A percentile compares a stretch with the other conserved stretches of the same genome.
phyloP scores from a whole-genome alignment of 768 basidiomycete species.

The Kwoniella mangroviensis region DNA sequence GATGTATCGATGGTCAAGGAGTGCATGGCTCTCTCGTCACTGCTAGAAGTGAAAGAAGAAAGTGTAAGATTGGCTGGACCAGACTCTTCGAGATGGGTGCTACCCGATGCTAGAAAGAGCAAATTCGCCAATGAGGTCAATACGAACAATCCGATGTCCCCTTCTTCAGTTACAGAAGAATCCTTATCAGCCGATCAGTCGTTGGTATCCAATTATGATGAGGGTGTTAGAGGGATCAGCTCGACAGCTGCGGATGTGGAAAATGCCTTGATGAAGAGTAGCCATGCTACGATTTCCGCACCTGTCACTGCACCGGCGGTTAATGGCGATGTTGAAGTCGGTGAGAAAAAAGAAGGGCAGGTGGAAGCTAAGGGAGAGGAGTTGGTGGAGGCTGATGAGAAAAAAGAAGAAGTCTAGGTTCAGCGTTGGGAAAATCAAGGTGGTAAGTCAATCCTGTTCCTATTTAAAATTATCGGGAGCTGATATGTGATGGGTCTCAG shows the following conservation, averaged over 20 bases:
- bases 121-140: constrained; percentile 4
- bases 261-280: constrained; percentile 45
- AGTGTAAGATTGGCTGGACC: constrained; percentile 70
- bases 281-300: background rate
- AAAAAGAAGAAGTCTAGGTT: no score
- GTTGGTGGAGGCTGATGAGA: no score
- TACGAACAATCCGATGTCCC: background rate
- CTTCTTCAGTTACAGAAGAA: constrained; percentile 18
- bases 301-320: constrained; percentile 14
- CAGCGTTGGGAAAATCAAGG: no score
- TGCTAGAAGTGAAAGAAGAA: constrained; percentile 70
- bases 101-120: constrained; percentile 66
- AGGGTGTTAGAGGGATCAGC: background rate
- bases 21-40: constrained; percentile 68
- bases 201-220: background rate
- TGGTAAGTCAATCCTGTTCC: no score
- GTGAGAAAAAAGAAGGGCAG: constrained; percentile 22
- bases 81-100: constrained; percentile 67
- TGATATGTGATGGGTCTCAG: no score
- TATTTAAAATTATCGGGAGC: no score
- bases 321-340: background rate
- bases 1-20: constrained; percentile 68
- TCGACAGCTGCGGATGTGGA: constrained; percentile 35
- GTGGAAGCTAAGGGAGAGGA: background rate
- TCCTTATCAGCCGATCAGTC: constrained; percentile 12